phyloP scores from a whole-genome alignment of 1,139 yeast genomes.

The Hyphopichia fennica region DNA sequence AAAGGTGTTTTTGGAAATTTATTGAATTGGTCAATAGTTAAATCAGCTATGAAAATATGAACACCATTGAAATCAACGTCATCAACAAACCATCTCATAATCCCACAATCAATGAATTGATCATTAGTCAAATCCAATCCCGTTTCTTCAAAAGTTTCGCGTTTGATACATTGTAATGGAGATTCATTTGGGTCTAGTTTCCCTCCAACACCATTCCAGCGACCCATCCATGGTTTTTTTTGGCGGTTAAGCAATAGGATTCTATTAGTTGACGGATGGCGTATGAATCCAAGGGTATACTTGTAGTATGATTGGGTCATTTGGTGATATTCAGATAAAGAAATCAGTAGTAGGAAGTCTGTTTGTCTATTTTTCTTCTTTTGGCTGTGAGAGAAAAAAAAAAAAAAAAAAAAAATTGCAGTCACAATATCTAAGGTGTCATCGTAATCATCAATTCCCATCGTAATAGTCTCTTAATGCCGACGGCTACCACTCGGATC shows the following conservation, averaged over 20 bases:
- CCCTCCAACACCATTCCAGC: slow-evolving; percentile 56
- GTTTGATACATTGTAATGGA: slow-evolving; percentile 38
- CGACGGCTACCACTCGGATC: too few relatives aligned
- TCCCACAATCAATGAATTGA: slow-evolving; percentile 34
- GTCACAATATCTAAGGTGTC: too few relatives aligned
- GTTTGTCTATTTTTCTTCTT: not conserved
- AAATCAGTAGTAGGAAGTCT: not conserved
- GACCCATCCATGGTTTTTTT: slow-evolving; percentile 53
- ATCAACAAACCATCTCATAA: slow-evolving; percentile 37
- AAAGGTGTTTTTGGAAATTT: slow-evolving; percentile 23
- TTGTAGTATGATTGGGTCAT: slow-evolving; percentile 9
- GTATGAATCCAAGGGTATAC: slow-evolving; percentile 42
- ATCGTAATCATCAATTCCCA: too few relatives aligned
- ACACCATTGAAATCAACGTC: slow-evolving; percentile 37
- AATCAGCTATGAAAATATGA: slow-evolving; percentile 41
- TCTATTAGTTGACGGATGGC: slow-evolving; percentile 31
- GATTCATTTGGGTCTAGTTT: slow-evolving; percentile 38
- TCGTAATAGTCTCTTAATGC: too few relatives aligned
- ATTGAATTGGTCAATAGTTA: slow-evolving; percentile 24
- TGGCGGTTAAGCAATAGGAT: slow-evolving; percentile 42
- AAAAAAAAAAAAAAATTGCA: too few relatives aligned
- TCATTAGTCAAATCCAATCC: slow-evolving; percentile 34
- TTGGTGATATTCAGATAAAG: not conserved
- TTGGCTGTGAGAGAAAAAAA: too few relatives aligned
- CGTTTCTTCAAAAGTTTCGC: slow-evolving; percentile 49